Evolutionary conservation across 345 rosid genomes (phyloP), one percentile per base, ranked within the genome.

Genomic region (Eucalyptus sideroxylon): DNA sequence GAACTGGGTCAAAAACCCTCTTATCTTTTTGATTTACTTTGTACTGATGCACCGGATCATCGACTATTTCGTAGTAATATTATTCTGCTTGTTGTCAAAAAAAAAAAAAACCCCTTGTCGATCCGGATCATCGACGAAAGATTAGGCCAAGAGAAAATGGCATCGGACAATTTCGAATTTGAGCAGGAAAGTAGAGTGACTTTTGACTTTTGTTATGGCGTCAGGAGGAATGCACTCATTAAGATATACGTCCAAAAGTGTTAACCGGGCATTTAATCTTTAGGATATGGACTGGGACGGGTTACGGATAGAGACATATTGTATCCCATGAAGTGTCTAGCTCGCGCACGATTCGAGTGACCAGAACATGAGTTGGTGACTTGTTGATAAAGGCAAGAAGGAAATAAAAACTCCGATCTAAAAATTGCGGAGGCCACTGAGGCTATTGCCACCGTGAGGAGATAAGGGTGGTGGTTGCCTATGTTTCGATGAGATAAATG

Each of bases 261-360:
- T 53, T 8, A 53, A 53, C 24, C 59, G 26, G 59, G 11, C 59
- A 53, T 53, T 53, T 19, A 11, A 26, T 59, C 65, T 27, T 11
- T 53, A 15, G 2, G n/a, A 5, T 59, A 0, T 0, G 7, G 65
- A 11, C 1, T 7, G 30, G n/a, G 65, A 11, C 7, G 65, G n/a
- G 3, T 5, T 59, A 24, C 2, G 14, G 14, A 59, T 2, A 59
- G 10, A 59, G 65, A 59, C 30, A 24, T 59, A 26, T 26, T 11
- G 15, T 0, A 24, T 59, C 15, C 65, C n/a, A 26, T 26, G n/a
- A 24, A 59, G 15, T 11, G 65, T 5, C 14, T 26, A 59, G 65
- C 30, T 24, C 15, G 2, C 15, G 3, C 14, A 11, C 6, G n/a
- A 26, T 10, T 5, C 2, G 1, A 59, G 15, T 10, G 67, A 27